Conservation (phyloP, 805 yeast species). For the Metschnikowia vanudenii region DNA sequence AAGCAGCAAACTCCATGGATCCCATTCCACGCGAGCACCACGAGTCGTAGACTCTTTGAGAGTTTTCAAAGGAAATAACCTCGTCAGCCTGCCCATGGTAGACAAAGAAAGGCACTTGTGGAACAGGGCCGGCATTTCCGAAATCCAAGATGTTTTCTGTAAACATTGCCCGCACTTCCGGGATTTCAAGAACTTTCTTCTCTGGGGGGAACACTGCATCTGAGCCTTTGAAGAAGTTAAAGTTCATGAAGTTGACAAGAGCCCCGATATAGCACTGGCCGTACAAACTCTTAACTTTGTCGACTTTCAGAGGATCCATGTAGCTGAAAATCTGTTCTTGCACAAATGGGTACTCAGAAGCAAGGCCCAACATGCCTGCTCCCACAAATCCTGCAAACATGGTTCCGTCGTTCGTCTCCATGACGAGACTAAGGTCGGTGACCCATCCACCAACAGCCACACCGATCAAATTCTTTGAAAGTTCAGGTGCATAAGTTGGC, state of each 20-base stretch:
- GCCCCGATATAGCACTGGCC: background rate
- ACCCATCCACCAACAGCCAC: conserved; percentile 40
- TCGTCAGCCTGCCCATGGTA: conserved; percentile 26
- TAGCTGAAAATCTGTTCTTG: background rate
- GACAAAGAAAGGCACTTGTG: conserved; percentile 27
- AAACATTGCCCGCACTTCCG: conserved; percentile 6
- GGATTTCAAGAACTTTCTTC: conserved; percentile 4
- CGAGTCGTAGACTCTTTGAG: conserved; percentile 23
- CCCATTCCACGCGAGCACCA: conserved; percentile 31
- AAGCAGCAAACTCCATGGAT: conserved; percentile 29
- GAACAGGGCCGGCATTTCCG: conserved; percentile 14
- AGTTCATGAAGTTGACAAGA: background rate
- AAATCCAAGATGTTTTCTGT: conserved; percentile 9
- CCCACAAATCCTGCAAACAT: conserved; percentile 32
- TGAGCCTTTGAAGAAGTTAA: conserved; percentile 7
- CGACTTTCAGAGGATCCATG: background rate
- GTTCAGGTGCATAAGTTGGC: conserved; percentile 38
- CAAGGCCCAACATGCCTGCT: conserved; percentile 30
- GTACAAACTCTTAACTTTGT: background rate
- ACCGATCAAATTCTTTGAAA: conserved; percentile 24
- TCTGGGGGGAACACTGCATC: conserved; percentile 10
- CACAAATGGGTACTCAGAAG: conserved; percentile 32
- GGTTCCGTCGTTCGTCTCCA: conserved; percentile 25
- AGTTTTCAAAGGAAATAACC: conserved; percentile 22
- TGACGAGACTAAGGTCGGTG: conserved; percentile 33